These are phyloP conservation scores for Diaporthe capsici DNA, from an alignment of 2,329 filamentous ascomycete genomes.

Conservation along the genomic window DNA sequence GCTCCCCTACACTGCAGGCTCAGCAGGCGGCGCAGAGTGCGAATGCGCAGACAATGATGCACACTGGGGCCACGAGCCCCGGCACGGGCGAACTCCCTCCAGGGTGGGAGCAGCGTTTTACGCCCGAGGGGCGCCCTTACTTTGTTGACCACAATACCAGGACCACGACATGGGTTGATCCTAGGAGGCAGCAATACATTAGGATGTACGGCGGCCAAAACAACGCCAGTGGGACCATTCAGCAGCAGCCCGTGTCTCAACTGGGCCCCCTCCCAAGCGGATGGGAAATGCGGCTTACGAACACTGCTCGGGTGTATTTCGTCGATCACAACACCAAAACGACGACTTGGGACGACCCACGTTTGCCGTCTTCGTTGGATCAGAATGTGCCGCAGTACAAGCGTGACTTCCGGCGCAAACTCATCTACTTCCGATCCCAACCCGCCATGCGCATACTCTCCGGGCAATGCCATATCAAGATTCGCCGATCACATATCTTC, in stretches of 20 bases:
- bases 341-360: constrained; percentile 98
- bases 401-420: constrained; percentile 96
- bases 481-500: constrained; percentile 95
- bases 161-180: constrained; percentile 98
- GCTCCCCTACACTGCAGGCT: constrained; percentile 82
- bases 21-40: constrained; percentile 59
- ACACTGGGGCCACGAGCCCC: constrained; percentile 93
- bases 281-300: constrained; percentile 99
- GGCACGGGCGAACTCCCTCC: constrained; percentile 95
- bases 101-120: constrained; percentile 96
- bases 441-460: constrained; percentile 95
- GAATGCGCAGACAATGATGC: constrained; percentile 87
- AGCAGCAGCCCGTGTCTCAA: constrained; percentile 97
- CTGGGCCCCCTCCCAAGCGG: constrained; percentile 94
- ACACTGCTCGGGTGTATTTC: constrained; percentile 98
- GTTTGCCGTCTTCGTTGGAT: constrained; percentile 93
- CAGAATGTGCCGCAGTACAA: constrained; percentile 99
- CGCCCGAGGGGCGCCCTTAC: constrained; percentile 93
- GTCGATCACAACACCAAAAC: constrained; percentile 99
- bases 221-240: constrained; percentile 86
- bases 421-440: constrained; percentile 99
- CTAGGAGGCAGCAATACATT: constrained; percentile 96
- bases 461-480: constrained; percentile 98
- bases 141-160: constrained; percentile 99
- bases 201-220: constrained; percentile 95